Evolutionary conservation across 1,284 basidiomycete genomes (phyloP), one percentile per base, ranked within the genome.

Genomic region (Puccinia horiana): DNA sequence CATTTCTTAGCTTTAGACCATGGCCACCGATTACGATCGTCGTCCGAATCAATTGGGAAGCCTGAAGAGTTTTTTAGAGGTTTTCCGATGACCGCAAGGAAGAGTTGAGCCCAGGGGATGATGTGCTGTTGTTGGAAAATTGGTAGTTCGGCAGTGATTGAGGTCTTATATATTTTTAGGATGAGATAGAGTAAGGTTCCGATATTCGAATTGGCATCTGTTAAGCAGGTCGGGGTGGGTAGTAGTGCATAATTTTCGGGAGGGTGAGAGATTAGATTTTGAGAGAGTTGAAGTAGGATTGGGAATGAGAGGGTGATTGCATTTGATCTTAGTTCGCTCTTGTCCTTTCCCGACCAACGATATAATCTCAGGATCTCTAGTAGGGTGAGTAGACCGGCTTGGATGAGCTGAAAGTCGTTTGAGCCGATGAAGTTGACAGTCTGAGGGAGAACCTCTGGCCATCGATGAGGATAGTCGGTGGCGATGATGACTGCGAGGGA

Each of bases 1-100:
- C 94, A 94, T 86, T 95, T 95, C 88, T 95, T 95, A 6, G 92
- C 90, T 85, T 92, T 92, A 92, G 93, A 93, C 94, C 94, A 95
- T 84, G 93, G 92, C 80, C 89, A 91, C 74, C 89, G 89, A 87
- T 95, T 93, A 56, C 92, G 89, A 44, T 93, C 92, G 5, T 93
- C 92, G 4, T 61, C 29, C 32, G 91, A 89, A 83, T 93, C 90
- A 42, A 90, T 90, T 0, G 93, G 92, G 90, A 0, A 91, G 90
- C 72, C 88, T 87, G 0, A 92, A 92, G 52, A 94, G 88, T 80
- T 90, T 89, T 47, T 93, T 2, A 73, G 42, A 1, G 67, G 49
- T 61, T 81, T 88, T 84, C 92, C 91, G 49, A 94, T 89, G 23
- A 94, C 89, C 74, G 90, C 89, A 87, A 95, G 93, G 52, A 95